Conservation (phyloP, 2,329 filamentous ascomycete genomes). For the Pestalotiopsis sp. region DNA sequence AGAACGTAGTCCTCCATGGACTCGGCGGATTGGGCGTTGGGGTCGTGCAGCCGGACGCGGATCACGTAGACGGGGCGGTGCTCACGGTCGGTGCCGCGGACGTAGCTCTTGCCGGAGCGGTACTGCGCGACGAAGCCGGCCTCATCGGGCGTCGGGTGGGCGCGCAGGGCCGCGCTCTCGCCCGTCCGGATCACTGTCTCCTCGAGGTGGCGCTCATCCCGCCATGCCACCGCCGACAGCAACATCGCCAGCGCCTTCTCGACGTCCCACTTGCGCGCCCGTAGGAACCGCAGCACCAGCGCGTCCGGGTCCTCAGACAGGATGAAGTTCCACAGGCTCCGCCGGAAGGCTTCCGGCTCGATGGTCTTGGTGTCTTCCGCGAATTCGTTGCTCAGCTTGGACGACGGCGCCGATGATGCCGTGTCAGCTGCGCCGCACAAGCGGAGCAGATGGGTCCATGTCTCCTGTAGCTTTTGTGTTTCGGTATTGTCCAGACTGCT, state of each 20-base stretch:
- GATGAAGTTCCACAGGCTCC: constrained; percentile 26
- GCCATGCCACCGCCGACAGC: constrained; percentile 39
- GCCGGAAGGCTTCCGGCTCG: constrained; percentile 22
- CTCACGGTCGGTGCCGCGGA: constrained; percentile 38
- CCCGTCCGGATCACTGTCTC: constrained; percentile 34
- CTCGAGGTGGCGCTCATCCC: constrained; percentile 34
- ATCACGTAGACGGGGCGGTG: constrained; percentile 40
- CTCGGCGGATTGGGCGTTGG: constrained; percentile 33
- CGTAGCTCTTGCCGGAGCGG: constrained; percentile 39
- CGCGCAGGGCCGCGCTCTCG: constrained; percentile 32
- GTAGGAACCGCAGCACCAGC: constrained; percentile 40
- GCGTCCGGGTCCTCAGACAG: constrained; percentile 40
- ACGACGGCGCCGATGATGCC: neutral
- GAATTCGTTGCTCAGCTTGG: constrained; percentile 66
- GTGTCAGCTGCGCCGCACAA: constrained; percentile 30
- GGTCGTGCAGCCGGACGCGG: constrained; percentile 35
- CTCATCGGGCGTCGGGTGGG: constrained; percentile 26
- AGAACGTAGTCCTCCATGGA: constrained; percentile 40
- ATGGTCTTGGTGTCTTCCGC: constrained; percentile 15
- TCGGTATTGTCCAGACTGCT: neutral
- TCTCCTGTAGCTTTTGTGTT: constrained; percentile 4
- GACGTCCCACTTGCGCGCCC: constrained; percentile 43
- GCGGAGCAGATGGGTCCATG: constrained; percentile 3
- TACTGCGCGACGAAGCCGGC: constrained; percentile 40
- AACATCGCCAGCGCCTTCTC: constrained; percentile 41